Percentiles rank a stretch among this genome's conserved stretches.
Evolutionary conservation across 2,329 filamentous ascomycete species (phyloP).

Genomic region (Thermoascus crustaceus): DNA sequence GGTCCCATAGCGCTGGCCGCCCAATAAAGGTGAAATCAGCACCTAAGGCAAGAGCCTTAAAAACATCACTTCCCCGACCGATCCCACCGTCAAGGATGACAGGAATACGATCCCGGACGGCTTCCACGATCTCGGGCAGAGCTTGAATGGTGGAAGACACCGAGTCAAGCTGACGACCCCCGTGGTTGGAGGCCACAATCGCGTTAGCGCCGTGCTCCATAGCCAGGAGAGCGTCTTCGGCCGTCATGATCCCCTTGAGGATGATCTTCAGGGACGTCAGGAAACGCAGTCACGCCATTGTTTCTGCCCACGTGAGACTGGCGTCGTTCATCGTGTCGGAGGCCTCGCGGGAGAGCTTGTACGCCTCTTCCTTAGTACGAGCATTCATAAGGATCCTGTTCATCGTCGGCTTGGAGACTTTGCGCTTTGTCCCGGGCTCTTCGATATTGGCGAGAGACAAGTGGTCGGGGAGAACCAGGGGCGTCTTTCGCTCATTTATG

Average conservation of each 20-base stretch:
- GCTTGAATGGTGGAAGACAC: constrained; percentile 1
- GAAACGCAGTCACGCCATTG: constrained; percentile 15
- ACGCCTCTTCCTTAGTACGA: background rate
- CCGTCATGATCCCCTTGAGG: constrained; percentile 14
- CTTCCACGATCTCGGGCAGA: background rate
- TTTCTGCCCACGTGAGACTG: constrained; percentile 14
- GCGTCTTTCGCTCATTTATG: background rate
- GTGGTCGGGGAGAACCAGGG: background rate
- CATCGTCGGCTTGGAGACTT: background rate
- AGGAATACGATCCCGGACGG: background rate
- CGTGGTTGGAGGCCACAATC: constrained; percentile 7
- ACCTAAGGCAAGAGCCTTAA: constrained; percentile 49
- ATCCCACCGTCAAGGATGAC: constrained; percentile 45
- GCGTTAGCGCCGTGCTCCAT: constrained; percentile 12
- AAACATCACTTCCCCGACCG: constrained; percentile 47
- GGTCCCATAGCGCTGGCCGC: constrained; percentile 42
- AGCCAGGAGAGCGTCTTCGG: constrained; percentile 13
- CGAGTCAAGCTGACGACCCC: constrained; percentile 1
- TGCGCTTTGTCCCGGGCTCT: background rate
- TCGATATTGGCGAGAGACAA: background rate
- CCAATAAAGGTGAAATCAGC: constrained; percentile 45
- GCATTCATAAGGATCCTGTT: background rate
- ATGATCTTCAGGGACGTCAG: constrained; percentile 18
- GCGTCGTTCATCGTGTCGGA: constrained; percentile 4
- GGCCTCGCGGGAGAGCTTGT: background rate